Conservation (phyloP, 192 early-diverging fungal species). For the Coemansia sp. region DNA sequence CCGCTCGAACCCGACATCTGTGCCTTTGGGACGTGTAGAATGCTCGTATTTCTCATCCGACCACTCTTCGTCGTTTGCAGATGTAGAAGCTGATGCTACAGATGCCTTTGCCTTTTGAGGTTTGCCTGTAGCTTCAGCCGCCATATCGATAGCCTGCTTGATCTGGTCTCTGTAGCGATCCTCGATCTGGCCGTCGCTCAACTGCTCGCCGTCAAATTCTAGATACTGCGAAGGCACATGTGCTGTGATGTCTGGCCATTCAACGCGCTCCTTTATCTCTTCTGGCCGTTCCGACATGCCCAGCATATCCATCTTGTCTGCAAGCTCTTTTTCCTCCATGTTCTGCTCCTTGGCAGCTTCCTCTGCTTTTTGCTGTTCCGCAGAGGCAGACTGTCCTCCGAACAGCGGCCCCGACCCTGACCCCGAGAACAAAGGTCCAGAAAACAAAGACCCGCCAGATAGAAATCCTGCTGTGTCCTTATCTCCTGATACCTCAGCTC, state of each 20-base stretch:
- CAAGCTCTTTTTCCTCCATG: neutral
- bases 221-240: conserved; percentile 29
- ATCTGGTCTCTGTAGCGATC: conserved; percentile 32
- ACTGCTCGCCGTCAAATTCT: conserved; percentile 31
- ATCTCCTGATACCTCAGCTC: neutral
- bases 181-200: conserved; percentile 6
- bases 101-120: neutral
- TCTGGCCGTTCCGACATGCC: neutral
- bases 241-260: conserved; percentile 22
- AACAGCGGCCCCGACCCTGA: conserved; percentile 22
- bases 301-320: conserved; percentile 1
- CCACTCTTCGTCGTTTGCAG: conserved; percentile 63
- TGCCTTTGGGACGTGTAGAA: conserved; percentile 63
- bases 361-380: neutral
- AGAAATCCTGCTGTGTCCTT: neutral
- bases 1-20: conserved; percentile 78
- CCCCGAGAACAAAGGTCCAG: conserved; percentile 20
- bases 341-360: neutral
- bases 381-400: conserved; percentile 1
- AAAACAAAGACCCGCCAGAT: neutral
- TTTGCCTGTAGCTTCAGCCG: neutral
- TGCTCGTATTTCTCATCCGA: conserved; percentile 85
- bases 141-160: conserved; percentile 29
- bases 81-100: too few species aligned
- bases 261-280: conserved; percentile 11